Percentiles rank a stretch among this genome's conserved stretches.
Conservation (phyloP, 345 rosid genomes). For the Linum tenue region DNA sequence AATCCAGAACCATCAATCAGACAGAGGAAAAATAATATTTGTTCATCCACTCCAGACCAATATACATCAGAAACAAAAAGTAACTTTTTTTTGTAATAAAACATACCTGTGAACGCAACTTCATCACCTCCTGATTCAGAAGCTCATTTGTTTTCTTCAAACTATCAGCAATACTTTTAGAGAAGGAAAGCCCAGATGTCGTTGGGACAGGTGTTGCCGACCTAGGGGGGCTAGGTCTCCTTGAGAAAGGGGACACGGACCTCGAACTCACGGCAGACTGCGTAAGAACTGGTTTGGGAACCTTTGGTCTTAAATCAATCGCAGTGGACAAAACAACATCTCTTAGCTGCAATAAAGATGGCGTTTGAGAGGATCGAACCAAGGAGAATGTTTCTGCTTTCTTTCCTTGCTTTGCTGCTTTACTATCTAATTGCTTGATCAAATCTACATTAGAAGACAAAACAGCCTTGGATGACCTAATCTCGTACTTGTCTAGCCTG, state of each 20-base stretch:
- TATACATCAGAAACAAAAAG: background rate
- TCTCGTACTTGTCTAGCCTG: slow-evolving; percentile 73
- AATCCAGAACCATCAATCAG: slow-evolving; percentile 9
- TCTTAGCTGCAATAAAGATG: slow-evolving; percentile 70
- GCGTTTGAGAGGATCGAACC: slow-evolving; percentile 61
- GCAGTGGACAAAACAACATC: slow-evolving; percentile 64
- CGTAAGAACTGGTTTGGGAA: slow-evolving; percentile 59
- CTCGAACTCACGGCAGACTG: slow-evolving; percentile 82
- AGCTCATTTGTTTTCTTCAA: slow-evolving; percentile 91
- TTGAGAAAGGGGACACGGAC: slow-evolving; percentile 92
- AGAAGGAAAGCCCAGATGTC: slow-evolving; percentile 65
- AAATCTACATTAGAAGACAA: slow-evolving; percentile 72
- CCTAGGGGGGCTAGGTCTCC: slow-evolving; percentile 92
- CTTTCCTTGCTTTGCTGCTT: slow-evolving; percentile 89
- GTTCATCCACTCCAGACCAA: background rate
- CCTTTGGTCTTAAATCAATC: slow-evolving; percentile 49
- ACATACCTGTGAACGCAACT: slow-evolving; percentile 81
- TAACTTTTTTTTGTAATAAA: background rate
- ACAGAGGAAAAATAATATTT: background rate
- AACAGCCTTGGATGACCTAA: slow-evolving; percentile 60
- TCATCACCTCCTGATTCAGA: slow-evolving; percentile 79
- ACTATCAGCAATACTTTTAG: slow-evolving; percentile 70
- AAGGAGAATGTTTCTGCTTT: slow-evolving; percentile 67
- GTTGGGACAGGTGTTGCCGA: slow-evolving; percentile 91
- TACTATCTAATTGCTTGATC: slow-evolving; percentile 86